A percentile compares a stretch with the other conserved stretches of the same genome.
These are phyloP conservation scores for Debaryomyces hansenii DNA, from an alignment of 805 yeast species.

Conservation along the genomic window DNA sequence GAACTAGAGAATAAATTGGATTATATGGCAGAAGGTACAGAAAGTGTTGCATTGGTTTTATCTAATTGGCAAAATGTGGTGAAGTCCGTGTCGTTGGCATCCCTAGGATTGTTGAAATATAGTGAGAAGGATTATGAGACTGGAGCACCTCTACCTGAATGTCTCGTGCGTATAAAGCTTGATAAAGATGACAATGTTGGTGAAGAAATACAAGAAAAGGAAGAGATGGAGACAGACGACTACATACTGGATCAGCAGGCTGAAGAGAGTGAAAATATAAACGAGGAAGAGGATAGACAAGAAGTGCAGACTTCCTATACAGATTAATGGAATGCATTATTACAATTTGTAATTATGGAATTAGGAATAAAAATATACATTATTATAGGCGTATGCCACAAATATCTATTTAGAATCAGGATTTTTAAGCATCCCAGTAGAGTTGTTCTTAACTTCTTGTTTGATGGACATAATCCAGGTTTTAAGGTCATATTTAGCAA, in stretches of 20 bases:
- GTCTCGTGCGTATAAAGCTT: conserved; percentile 58
- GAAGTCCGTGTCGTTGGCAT: conserved; percentile 61
- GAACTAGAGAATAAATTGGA: conserved; percentile 49
- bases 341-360: too few species aligned
- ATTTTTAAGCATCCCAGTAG: not conserved
- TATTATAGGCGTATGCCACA: too few species aligned
- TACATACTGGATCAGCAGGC: conserved; percentile 1
- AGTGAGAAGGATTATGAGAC: conserved; percentile 42
- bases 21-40: conserved; percentile 56
- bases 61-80: conserved; percentile 67
- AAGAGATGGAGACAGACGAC: not conserved
- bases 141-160: conserved; percentile 58
- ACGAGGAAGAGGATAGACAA: conserved; percentile 3
- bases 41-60: conserved; percentile 56
- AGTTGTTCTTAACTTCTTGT: conserved; percentile 13
- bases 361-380: too few species aligned
- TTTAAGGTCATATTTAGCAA: conserved; percentile 2
- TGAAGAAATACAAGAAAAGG: not conserved
- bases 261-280: conserved; percentile 9
- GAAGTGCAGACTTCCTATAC: not conserved
- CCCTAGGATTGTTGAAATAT: conserved; percentile 48
- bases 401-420: too few species aligned
- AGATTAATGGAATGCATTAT: too few species aligned
- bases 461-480: conserved; percentile 22
- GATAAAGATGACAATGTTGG: conserved; percentile 35